These are phyloP conservation scores for Fraxinus baroniana DNA, from an alignment of 305 asterid species.

Conservation along the genomic window DNA sequence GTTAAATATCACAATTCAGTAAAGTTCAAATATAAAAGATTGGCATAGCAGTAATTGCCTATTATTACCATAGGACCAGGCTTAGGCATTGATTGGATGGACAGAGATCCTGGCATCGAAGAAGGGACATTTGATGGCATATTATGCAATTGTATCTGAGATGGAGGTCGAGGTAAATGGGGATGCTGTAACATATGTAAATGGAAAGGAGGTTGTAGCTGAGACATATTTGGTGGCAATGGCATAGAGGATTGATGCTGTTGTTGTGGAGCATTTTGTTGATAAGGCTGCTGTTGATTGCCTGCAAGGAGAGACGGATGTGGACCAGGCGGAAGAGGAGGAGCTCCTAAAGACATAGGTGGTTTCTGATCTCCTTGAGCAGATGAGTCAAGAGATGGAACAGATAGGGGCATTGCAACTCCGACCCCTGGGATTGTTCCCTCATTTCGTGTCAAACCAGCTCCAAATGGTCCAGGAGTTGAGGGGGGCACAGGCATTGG, in stretches of 20 bases:
- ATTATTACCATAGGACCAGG: conserved; percentile 71
- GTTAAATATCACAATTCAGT: not conserved
- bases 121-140: conserved; percentile 57
- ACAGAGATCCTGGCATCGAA: conserved; percentile 65
- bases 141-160: conserved; percentile 61
- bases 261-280: conserved; percentile 56
- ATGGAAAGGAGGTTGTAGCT: conserved; percentile 71
- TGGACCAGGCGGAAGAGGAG: conserved; percentile 99
- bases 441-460: conserved; percentile 78
- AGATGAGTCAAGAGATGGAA: conserved; percentile 67
- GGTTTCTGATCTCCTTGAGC: conserved; percentile 80
- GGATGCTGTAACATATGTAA: conserved; percentile 72
- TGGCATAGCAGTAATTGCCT: not conserved
- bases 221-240: conserved; percentile 65
- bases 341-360: conserved; percentile 65
- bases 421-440: conserved; percentile 98
- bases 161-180: conserved; percentile 81
- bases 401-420: conserved; percentile 92
- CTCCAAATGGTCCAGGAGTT: conserved; percentile 82
- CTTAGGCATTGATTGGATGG: conserved; percentile 49
- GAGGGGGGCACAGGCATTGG: conserved; percentile 68
- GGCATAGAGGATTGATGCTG: conserved; percentile 69
- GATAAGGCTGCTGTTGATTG: conserved; percentile 84
- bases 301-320: conserved; percentile 82
- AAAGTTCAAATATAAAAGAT: not conserved